A percentile compares a stretch with the other conserved stretches of the same genome.
Conservation (phyloP, 1,284 basidiomycete species). For the Rhodotorula glutinis region DNA sequence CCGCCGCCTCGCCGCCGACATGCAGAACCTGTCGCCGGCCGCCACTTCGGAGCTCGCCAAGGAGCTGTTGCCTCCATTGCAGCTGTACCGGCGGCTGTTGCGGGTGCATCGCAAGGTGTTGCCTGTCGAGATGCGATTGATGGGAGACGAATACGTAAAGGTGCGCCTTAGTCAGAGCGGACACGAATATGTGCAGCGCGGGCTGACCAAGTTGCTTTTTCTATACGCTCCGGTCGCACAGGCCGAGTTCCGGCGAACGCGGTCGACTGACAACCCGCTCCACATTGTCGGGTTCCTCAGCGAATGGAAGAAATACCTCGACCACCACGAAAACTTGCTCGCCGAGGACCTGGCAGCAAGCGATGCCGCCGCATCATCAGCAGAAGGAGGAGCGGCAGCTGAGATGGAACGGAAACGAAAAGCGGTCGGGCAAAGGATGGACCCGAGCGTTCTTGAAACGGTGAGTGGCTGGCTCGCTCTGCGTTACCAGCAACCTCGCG, state of each 20-base stretch:
- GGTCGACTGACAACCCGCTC: conserved; percentile 72
- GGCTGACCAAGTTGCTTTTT: neutral
- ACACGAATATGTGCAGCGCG: too few relatives aligned
- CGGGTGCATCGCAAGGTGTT: conserved; percentile 68
- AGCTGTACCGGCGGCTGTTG: conserved; percentile 71
- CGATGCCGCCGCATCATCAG: conserved; percentile 39
- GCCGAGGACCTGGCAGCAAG: conserved; percentile 46
- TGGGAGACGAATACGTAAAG: conserved; percentile 86
- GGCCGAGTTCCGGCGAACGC: conserved; percentile 75
- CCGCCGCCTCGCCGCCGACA: conserved; percentile 8
- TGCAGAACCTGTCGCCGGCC: conserved; percentile 2
- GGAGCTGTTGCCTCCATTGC: conserved; percentile 72
- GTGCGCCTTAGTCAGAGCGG: too few relatives aligned
- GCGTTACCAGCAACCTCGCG: neutral
- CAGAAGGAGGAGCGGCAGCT: conserved; percentile 52
- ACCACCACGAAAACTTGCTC: conserved; percentile 53
- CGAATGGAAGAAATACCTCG: conserved; percentile 88
- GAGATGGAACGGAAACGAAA: conserved; percentile 8
- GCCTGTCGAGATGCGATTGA: conserved; percentile 69
- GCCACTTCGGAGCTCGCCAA: conserved; percentile 17
- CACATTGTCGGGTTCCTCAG: conserved; percentile 88
- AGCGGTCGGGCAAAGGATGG: conserved; percentile 62
- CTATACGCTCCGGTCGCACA: conserved; percentile 8
- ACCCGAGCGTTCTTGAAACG: conserved; percentile 74
- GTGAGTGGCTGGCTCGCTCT: conserved; percentile 49